These are phyloP conservation scores for Kernera saxatilis DNA, from an alignment of 345 rosid species.

Conservation along the genomic window DNA sequence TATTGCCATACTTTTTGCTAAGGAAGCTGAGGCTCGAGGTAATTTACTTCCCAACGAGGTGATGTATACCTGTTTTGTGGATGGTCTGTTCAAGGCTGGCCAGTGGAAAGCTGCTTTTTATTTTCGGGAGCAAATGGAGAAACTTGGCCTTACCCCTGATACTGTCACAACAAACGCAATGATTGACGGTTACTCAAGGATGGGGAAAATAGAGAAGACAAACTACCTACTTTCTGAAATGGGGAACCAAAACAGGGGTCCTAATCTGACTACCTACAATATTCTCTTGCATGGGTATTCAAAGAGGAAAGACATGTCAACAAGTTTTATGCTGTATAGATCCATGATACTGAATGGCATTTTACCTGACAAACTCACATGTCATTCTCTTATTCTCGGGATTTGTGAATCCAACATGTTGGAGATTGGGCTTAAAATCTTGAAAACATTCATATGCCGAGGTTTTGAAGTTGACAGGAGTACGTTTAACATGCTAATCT, in stretches of 20 bases:
- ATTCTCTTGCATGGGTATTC: constrained; percentile 74
- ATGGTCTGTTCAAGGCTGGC: constrained; percentile 70
- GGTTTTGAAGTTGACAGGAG: constrained; percentile 45
- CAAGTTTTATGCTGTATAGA: constrained; percentile 45
- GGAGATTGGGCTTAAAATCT: constrained; percentile 56
- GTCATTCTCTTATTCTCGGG: constrained; percentile 66
- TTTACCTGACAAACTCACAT: constrained; percentile 56
- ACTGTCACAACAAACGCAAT: constrained; percentile 46
- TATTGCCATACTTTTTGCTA: constrained; percentile 57
- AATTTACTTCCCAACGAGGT: constrained; percentile 36
- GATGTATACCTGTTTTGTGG: constrained; percentile 57
- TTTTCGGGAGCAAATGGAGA: constrained; percentile 45
- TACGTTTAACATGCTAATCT: constrained; percentile 59
- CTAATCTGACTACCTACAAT: constrained; percentile 65
- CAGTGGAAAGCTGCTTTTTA: constrained; percentile 49
- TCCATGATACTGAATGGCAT: constrained; percentile 41
- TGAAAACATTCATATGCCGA: constrained; percentile 49
- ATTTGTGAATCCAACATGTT: constrained; percentile 53
- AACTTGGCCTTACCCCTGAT: constrained; percentile 45
- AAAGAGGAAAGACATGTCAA: constrained; percentile 46
- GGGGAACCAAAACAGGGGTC: constrained; percentile 32
- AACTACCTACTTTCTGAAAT: constrained; percentile 39
- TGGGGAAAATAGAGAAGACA: constrained; percentile 50
- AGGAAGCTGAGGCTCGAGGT: constrained; percentile 44
- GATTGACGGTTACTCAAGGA: constrained; percentile 55